phyloP scores from a whole-genome alignment of 805 yeast species.

The Grigorovia humatica region DNA sequence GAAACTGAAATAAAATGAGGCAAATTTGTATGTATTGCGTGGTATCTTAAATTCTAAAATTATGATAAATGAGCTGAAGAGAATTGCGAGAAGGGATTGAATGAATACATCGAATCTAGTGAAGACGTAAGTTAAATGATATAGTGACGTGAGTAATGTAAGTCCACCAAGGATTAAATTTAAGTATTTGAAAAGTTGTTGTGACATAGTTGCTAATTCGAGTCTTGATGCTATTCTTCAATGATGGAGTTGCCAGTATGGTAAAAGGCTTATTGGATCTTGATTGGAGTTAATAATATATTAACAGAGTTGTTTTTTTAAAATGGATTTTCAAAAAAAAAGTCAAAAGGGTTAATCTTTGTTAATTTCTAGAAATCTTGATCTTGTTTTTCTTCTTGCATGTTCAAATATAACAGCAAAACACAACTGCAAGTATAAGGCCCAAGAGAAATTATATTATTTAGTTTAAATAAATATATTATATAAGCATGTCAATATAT shows the following conservation, averaged over 20 bases:
- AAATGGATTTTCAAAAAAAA: not conserved
- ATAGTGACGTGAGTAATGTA: constrained; percentile 31
- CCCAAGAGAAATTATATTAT: too few relatives aligned
- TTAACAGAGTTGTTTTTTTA: too few relatives aligned
- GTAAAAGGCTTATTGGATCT: too few relatives aligned
- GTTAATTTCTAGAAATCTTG: too few relatives aligned
- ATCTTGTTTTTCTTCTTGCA: too few relatives aligned
- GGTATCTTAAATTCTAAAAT: constrained; percentile 36
- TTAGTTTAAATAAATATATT: too few relatives aligned
- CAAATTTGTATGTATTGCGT: constrained; percentile 52
- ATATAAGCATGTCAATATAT: too few relatives aligned
- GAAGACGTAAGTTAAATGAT: constrained; percentile 14
- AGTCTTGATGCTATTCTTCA: constrained; percentile 7
- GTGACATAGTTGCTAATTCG: constrained; percentile 5
- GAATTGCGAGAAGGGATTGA: constrained; percentile 47
- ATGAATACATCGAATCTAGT: constrained; percentile 34
- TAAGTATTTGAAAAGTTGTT: constrained; percentile 27
- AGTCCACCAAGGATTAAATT: constrained; percentile 48
- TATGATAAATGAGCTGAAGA: constrained; percentile 45
- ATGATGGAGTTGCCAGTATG: too few relatives aligned
- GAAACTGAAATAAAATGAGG: constrained; percentile 58
- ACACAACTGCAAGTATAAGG: too few relatives aligned
- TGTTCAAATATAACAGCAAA: too few relatives aligned
- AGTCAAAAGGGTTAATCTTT: too few relatives aligned
- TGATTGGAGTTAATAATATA: too few relatives aligned